Evolutionary conservation across 306 rosid species (phyloP), one percentile per base, ranked within the genome.

Genomic region (Rubus idaeus): DNA sequence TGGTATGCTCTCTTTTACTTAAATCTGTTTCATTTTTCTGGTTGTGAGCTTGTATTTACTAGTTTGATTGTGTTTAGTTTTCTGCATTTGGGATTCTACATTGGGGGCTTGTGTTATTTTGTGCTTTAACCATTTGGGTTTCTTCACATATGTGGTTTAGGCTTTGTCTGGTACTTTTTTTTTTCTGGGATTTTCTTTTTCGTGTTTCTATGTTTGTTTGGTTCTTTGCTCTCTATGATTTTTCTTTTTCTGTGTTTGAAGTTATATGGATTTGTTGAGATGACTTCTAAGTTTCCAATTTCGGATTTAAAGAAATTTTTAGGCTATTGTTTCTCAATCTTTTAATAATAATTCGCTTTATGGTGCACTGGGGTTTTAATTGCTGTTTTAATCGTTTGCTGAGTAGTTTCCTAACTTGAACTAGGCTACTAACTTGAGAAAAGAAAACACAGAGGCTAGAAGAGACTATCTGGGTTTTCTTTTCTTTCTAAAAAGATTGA

Each of bases 1-100:
- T 83, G 89, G 93, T 89, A 83, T 60, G 11, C 14, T 78, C 72
- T 44, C 62, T 75, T 67, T 49, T 47, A 67, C 5, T 37, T 23
- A 52, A 18, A 14, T 57, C 37, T 17, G 16, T 50, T 51, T 1
- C 11, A 35, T 3, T 30, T 58, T 10, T 23, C 20, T 26, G 61
- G 68, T 35, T 64, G 47, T 63, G 55, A 53, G 17, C 11, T 16
- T 63, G 68, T 63, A 3, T 10, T 23, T 56, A 44, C 50, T 41
- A 44, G 20, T 17, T 44, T 13, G 8, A 18, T 30, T 74, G 26
- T 74, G 70, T n/a, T 74, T 74, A 23, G 17, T 57, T 44, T 44
- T 21, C 55, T 45, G 58, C 69, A 58, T 44, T 62, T n/a, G 68
- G 13, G 13, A 20, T 21, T 55, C 39, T 41, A 18, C 67, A 73